Evolutionary conservation across 106 monocot species (phyloP).

Genomic region (Ottelia alismoides): DNA sequence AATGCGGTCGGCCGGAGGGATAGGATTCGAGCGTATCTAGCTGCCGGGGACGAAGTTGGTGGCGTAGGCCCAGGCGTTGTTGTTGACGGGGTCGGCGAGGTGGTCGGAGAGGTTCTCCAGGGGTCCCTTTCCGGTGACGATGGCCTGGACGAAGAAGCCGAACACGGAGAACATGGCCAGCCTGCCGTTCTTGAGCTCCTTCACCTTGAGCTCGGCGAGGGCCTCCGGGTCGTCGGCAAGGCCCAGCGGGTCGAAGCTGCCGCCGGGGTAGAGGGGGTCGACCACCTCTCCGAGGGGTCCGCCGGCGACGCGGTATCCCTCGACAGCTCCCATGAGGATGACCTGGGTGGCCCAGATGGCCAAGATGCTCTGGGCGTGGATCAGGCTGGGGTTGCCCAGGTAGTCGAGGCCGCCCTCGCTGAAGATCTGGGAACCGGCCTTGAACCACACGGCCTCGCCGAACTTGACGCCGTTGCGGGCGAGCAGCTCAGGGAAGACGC

Average conservation of each 20-base stretch:
- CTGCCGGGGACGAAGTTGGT: conserved; percentile 20
- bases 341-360: conserved; percentile 53
- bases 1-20: too few species aligned
- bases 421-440: conserved; percentile 4
- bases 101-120: conserved; percentile 15
- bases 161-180: conserved; percentile 21
- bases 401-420: conserved; percentile 27
- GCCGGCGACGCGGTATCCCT: conserved; percentile 43
- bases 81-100: conserved; percentile 18
- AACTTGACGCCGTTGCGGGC: conserved; percentile 18
- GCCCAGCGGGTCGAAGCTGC: conserved; percentile 31
- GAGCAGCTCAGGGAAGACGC: conserved; percentile 17
- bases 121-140: conserved; percentile 16
- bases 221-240: conserved; percentile 42
- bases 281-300: conserved; percentile 41
- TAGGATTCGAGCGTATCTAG: too few species aligned
- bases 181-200: conserved; percentile 34
- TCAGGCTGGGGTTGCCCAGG: conserved; percentile 43
- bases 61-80: conserved; percentile 19
- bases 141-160: conserved; percentile 19
- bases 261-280: too few species aligned
- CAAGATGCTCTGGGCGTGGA: conserved; percentile 57
- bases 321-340: conserved; percentile 45
- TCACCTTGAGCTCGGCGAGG: conserved; percentile 58
- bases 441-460: conserved; percentile 19